Conservation (phyloP, 768 basidiomycete genomes). For the Auricularia auricula-judae region DNA sequence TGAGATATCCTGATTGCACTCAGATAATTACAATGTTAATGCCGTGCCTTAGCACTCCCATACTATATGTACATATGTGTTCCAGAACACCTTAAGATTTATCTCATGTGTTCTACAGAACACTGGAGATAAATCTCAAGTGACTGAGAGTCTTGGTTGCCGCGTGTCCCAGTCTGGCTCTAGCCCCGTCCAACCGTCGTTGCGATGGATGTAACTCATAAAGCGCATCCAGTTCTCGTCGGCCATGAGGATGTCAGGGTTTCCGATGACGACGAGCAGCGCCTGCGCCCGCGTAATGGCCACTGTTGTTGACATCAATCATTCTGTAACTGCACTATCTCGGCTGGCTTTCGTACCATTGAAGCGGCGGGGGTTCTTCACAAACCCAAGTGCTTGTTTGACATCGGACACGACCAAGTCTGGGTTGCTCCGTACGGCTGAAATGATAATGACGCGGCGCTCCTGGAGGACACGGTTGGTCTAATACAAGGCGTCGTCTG, state of each 20-base stretch:
- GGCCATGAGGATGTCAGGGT: constrained; percentile 44
- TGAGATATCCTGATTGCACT: too few relatives aligned
- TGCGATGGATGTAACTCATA: constrained; percentile 41
- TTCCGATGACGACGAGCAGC: constrained; percentile 47
- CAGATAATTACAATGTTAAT: too few relatives aligned
- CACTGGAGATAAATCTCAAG: too few relatives aligned
- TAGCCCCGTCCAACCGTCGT: constrained; percentile 45
- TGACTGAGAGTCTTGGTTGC: too few relatives aligned
- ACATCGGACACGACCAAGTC: constrained; percentile 18
- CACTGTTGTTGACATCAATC: constrained; percentile 22
- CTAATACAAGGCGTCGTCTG: too few relatives aligned
- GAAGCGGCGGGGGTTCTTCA: constrained; percentile 24
- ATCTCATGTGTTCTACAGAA: too few relatives aligned
- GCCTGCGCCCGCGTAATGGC: constrained; percentile 53
- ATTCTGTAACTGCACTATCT: too few relatives aligned
- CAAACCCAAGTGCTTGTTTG: constrained; percentile 24
- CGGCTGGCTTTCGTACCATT: constrained; percentile 20
- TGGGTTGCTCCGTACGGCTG: constrained; percentile 27
- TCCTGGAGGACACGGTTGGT: constrained; percentile 5
- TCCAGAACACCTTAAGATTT: too few relatives aligned
- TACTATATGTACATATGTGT: too few relatives aligned
- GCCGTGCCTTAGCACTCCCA: too few relatives aligned
- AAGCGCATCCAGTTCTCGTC: constrained; percentile 54
- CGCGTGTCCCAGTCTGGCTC: constrained; percentile 35
- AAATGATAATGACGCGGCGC: constrained; percentile 26